A percentile compares a stretch with the other conserved stretches of the same genome.
These are phyloP conservation scores for Clarireedia paspali DNA, from an alignment of 2,329 filamentous ascomycete species.

Conservation along the genomic window DNA sequence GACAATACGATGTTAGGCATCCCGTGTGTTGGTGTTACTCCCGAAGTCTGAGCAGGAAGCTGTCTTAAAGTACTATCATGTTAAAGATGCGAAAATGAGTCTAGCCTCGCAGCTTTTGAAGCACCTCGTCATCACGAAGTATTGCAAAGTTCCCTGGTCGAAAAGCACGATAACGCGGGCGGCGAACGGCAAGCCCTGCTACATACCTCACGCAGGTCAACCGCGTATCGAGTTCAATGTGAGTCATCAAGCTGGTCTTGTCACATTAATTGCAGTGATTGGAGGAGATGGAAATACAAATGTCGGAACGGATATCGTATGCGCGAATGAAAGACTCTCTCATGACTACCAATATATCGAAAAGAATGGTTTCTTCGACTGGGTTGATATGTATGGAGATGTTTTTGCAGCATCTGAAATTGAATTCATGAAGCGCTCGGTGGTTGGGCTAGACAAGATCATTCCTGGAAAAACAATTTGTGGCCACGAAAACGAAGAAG, in stretches of 20 bases:
- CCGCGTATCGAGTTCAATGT: conserved; percentile 58
- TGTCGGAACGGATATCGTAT: conserved; percentile 71
- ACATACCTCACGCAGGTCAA: conserved; percentile 18
- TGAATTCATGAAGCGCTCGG: conserved; percentile 46
- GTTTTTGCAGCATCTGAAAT: conserved; percentile 59
- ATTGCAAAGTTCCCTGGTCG: conserved; percentile 52
- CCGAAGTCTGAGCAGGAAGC: conserved; percentile 45
- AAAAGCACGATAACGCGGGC: conserved; percentile 49
- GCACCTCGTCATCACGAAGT: conserved; percentile 56
- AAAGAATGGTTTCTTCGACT: conserved; percentile 54
- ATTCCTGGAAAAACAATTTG: conserved; percentile 4
- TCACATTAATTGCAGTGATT: conserved; percentile 51
- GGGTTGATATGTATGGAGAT: conserved; percentile 64
- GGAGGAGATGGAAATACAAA: conserved; percentile 31
- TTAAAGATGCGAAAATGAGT: conserved; percentile 67
- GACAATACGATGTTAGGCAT: conserved; percentile 36
- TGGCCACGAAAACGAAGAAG: conserved; percentile 16
- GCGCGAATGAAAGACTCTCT: conserved; percentile 59
- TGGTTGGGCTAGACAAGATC: conserved; percentile 13
- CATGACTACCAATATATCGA: conserved; percentile 51
- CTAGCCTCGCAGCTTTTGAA: conserved; percentile 68
- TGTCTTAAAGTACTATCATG: conserved; percentile 55
- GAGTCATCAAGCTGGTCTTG: conserved; percentile 69
- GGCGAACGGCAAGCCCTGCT: conserved; percentile 37
- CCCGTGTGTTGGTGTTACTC: conserved; percentile 46